These are phyloP conservation scores for Ophiocordyceps camponoti-floridani DNA, from an alignment of 2,329 filamentous ascomycete species.

Conservation along the genomic window DNA sequence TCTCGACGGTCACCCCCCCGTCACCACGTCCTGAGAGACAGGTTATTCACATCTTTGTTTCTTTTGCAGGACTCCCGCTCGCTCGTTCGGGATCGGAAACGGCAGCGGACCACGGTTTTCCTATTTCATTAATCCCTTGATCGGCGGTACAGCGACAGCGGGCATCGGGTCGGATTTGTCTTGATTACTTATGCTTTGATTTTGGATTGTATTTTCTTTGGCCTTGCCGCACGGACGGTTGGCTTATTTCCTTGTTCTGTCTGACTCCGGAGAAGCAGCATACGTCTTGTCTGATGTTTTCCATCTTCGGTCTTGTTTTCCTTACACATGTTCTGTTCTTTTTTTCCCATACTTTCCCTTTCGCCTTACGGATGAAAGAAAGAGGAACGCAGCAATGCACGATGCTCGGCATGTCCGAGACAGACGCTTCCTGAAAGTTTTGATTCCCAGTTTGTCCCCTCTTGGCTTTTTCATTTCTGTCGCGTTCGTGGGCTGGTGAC, in stretches of 20 bases:
- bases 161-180: conserved; percentile 8
- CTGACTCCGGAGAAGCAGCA: conserved; percentile 21
- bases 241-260: background rate
- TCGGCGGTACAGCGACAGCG: conserved; percentile 28
- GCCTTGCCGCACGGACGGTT: background rate
- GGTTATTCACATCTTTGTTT: conserved; percentile 12
- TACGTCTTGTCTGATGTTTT: conserved; percentile 11
- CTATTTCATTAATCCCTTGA: conserved; percentile 7
- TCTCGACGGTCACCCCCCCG: too few species aligned
- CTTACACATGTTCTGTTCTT: conserved; percentile 8
- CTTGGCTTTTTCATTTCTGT: conserved; percentile 7
- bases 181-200: conserved; percentile 12
- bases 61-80: conserved; percentile 3
- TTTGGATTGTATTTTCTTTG: conserved; percentile 5
- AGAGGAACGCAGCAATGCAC: conserved; percentile 50
- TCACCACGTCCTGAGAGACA: conserved; percentile 2
- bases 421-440: conserved; percentile 24
- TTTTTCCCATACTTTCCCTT: conserved; percentile 12
- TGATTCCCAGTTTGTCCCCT: conserved; percentile 11
- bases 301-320: conserved; percentile 12
- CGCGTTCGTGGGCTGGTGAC: too few species aligned
- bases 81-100: too few species aligned
- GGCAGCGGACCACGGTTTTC: too few species aligned
- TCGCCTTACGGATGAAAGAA: conserved; percentile 17
- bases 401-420: conserved; percentile 30